A percentile compares a stretch with the other conserved stretches of the same genome.
Evolutionary conservation across 331 rosid species (phyloP).

Genomic region (Malus hybrid): DNA sequence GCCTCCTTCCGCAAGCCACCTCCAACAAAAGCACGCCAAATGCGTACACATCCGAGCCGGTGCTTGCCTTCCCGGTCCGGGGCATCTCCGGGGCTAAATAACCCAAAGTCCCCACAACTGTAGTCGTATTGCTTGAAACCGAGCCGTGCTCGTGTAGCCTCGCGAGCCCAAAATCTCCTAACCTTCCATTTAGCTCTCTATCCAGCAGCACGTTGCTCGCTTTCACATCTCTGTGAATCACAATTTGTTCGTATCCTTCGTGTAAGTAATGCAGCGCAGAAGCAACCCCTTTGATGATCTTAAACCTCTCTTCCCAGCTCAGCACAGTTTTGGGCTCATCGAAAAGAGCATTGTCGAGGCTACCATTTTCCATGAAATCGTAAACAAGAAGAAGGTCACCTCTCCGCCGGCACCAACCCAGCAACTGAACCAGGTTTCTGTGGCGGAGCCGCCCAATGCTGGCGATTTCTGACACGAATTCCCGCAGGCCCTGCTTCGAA

Average conservation of each 20-base stretch:
- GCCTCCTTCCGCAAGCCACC: slow-evolving; percentile 58
- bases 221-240: slow-evolving; percentile 62
- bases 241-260: slow-evolving; percentile 68
- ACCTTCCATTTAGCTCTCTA: slow-evolving; percentile 49
- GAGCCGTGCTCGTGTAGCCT: slow-evolving; percentile 61
- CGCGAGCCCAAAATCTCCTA: slow-evolving; percentile 75
- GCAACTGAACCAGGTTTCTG: slow-evolving; percentile 55
- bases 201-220: slow-evolving; percentile 73
- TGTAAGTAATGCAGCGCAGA: slow-evolving; percentile 63
- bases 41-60: slow-evolving; percentile 59
- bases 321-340: slow-evolving; percentile 33
- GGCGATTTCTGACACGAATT: slow-evolving; percentile 61
- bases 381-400: slow-evolving; percentile 56
- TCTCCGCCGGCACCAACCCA: slow-evolving; percentile 67
- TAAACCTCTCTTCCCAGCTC: slow-evolving; percentile 57
- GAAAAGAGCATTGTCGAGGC: slow-evolving; percentile 53
- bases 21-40: slow-evolving; percentile 69
- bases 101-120: slow-evolving; percentile 76
- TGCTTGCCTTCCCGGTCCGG: slow-evolving; percentile 60
- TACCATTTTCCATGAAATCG: slow-evolving; percentile 65
- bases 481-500: slow-evolving; percentile 62
- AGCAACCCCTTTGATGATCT: slow-evolving; percentile 61
- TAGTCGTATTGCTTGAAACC: slow-evolving; percentile 54
- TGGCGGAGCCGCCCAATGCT: slow-evolving; percentile 71
- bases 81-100: slow-evolving; percentile 76